Percentiles rank a stretch among this genome's conserved stretches.
These are phyloP conservation scores for Rickenella mellea DNA, from an alignment of 768 basidiomycete genomes.

Conservation along the genomic window DNA sequence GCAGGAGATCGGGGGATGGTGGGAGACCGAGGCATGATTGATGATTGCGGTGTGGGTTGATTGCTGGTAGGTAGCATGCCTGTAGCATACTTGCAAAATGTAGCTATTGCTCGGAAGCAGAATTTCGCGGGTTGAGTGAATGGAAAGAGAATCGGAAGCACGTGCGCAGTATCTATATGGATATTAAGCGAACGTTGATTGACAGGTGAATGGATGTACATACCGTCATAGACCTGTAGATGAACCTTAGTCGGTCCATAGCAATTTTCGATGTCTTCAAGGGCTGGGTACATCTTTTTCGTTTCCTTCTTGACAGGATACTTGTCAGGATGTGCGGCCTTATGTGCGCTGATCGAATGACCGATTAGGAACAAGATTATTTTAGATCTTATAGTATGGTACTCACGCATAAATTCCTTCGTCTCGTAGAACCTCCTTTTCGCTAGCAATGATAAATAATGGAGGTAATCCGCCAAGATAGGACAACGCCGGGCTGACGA, in stretches of 20 bases:
- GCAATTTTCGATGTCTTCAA: slow-evolving; percentile 44
- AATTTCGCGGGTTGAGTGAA: slow-evolving; percentile 75
- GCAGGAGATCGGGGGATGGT: not conserved
- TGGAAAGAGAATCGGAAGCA: slow-evolving; percentile 63
- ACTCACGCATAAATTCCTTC: slow-evolving; percentile 82
- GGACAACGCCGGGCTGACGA: slow-evolving; percentile 70
- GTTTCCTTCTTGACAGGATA: slow-evolving; percentile 42
- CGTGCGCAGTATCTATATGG: slow-evolving; percentile 56
- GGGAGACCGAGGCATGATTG: not conserved
- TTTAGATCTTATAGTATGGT: not conserved
- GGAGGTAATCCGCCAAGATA: slow-evolving; percentile 92
- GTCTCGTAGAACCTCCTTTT: slow-evolving; percentile 87
- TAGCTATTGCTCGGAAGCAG: slow-evolving; percentile 70
- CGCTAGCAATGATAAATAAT: slow-evolving; percentile 72
- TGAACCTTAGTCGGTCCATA: slow-evolving; percentile 72
- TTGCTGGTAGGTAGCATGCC: slow-evolving; percentile 26
- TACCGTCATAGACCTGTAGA: slow-evolving; percentile 88
- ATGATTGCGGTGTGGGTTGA: not conserved
- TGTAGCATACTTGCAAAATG: slow-evolving; percentile 59
- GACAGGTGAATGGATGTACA: slow-evolving; percentile 19
- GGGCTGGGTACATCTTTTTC: slow-evolving; percentile 43
- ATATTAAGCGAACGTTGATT: slow-evolving; percentile 7
- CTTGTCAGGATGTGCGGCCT: slow-evolving; percentile 74
- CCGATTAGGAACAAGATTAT: not conserved
- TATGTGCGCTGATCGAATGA: slow-evolving; percentile 60